phyloP scores from a whole-genome alignment of 2,329 filamentous ascomycete species.

The Cladorrhinum sp. region DNA sequence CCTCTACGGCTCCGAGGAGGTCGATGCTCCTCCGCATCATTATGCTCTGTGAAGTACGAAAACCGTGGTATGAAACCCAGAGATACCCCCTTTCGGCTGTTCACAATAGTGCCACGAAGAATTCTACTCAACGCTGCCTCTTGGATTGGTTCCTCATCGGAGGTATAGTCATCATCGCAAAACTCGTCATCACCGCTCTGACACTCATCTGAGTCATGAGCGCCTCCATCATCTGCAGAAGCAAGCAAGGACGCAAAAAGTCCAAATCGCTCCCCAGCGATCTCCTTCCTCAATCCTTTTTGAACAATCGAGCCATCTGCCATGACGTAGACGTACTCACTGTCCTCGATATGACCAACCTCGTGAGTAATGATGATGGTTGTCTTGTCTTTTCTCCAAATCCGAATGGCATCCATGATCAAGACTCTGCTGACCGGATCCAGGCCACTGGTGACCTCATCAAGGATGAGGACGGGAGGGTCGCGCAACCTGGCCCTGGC shows the following conservation, averaged over 20 bases:
- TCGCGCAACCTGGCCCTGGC: conserved; percentile 75
- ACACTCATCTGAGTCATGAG: not conserved
- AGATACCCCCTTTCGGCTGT: conserved; percentile 12
- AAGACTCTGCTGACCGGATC: conserved; percentile 67
- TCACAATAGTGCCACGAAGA: conserved; percentile 13
- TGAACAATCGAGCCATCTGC: conserved; percentile 67
- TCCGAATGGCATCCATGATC: conserved; percentile 71
- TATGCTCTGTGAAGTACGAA: conserved; percentile 3
- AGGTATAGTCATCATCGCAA: not conserved
- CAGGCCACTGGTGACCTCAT: conserved; percentile 84
- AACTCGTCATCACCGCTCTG: conserved; percentile 10
- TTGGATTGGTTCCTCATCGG: conserved; percentile 7
- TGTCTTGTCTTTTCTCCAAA: conserved; percentile 77
- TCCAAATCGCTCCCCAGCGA: conserved; percentile 46
- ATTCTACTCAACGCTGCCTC: conserved; percentile 19
- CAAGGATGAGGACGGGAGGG: conserved; percentile 76
- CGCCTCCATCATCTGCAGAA: conserved; percentile 17
- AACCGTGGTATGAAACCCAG: conserved; percentile 18
- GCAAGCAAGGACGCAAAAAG: conserved; percentile 46
- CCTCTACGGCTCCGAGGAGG: not conserved
- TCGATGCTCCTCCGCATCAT: not conserved
- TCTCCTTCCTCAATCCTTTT: conserved; percentile 59
- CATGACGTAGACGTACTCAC: conserved; percentile 79
- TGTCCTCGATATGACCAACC: conserved; percentile 66
- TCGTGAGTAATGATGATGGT: conserved; percentile 95